Conservation (phyloP, 1,139 yeast species). For the Candida pseudoviswanathii region DNA sequence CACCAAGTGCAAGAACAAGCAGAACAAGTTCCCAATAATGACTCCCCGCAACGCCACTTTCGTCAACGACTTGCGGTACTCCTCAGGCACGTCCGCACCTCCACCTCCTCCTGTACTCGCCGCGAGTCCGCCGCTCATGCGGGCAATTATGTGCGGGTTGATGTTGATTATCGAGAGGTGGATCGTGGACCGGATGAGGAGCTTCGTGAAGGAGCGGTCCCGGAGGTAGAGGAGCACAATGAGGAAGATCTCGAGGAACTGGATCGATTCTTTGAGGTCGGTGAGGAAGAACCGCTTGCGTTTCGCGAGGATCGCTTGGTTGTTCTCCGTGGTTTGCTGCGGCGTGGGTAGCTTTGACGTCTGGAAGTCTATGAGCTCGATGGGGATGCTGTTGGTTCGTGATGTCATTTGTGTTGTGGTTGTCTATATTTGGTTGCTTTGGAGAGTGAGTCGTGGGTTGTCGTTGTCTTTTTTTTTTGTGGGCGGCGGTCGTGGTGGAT, state of each 20-base stretch:
- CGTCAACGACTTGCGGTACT: constrained; percentile 28
- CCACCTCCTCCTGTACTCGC: too few relatives aligned
- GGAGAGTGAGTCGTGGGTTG: not conserved
- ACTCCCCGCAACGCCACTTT: constrained; percentile 31
- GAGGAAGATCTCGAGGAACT: constrained; percentile 32
- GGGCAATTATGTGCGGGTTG: constrained; percentile 16
- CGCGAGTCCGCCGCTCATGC: not conserved
- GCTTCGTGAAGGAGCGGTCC: constrained; percentile 35
- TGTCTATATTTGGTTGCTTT: not conserved
- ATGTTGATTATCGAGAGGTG: constrained; percentile 38
- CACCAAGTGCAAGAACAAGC: constrained; percentile 30
- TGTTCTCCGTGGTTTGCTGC: constrained; percentile 39
- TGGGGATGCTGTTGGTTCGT: not conserved
- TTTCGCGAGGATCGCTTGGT: constrained; percentile 38
- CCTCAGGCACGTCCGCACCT: constrained; percentile 23
- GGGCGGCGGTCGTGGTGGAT: too few relatives aligned
- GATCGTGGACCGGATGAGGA: constrained; percentile 27
- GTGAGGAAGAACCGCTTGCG: constrained; percentile 41
- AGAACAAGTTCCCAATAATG: constrained; percentile 26
- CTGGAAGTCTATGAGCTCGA: constrained; percentile 29
- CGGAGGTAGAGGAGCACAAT: constrained; percentile 36
- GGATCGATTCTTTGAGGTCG: constrained; percentile 34
- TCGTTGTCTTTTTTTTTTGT: not conserved
- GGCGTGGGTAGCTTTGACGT: constrained; percentile 36
- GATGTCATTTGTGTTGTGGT: not conserved